Evolutionary conservation across 1,139 yeast species (phyloP).

Genomic region (Spathaspora sp.): DNA sequence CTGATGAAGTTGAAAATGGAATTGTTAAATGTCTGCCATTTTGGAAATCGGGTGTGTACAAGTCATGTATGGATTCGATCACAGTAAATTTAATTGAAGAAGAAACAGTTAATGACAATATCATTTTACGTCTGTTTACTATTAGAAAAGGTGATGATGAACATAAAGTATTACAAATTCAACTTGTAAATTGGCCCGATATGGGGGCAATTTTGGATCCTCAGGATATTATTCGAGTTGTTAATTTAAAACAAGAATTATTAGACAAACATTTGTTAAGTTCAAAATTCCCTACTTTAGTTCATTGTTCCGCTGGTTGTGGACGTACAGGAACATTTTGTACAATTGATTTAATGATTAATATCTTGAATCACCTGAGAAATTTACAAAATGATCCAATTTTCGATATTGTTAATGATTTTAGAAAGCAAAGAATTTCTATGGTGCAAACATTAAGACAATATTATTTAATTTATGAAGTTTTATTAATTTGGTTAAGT

Average conservation of each 20-base stretch:
- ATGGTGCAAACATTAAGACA: conserved; percentile 85
- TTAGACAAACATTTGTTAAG: conserved; percentile 13
- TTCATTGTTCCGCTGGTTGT: conserved; percentile 91
- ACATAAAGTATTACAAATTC: conserved; percentile 43
- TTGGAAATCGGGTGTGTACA: conserved; percentile 50
- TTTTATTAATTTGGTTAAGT: conserved; percentile 25
- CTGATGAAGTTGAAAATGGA: conserved; percentile 54
- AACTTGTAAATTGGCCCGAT: conserved; percentile 54
- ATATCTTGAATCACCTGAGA: conserved; percentile 27
- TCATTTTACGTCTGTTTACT: conserved; percentile 37
- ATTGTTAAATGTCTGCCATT: conserved; percentile 55
- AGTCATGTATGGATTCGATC: conserved; percentile 35
- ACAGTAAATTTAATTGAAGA: conserved; percentile 26
- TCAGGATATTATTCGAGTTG: conserved; percentile 41
- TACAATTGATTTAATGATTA: conserved; percentile 65
- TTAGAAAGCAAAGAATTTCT: conserved; percentile 70
- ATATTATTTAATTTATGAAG: conserved; percentile 69
- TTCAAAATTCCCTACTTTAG: conserved; percentile 47
- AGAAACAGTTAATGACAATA: conserved; percentile 17
- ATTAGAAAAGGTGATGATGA: conserved; percentile 17
- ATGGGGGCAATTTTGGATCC: conserved; percentile 43
- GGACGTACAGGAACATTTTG: conserved; percentile 90
- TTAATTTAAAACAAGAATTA: conserved; percentile 38
- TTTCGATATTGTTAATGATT: conserved; percentile 52
- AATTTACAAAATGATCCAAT: conserved; percentile 33